These are phyloP conservation scores for Melanopsichium pennsylvanicum DNA, from an alignment of 1,284 basidiomycete species.

Conservation along the genomic window DNA sequence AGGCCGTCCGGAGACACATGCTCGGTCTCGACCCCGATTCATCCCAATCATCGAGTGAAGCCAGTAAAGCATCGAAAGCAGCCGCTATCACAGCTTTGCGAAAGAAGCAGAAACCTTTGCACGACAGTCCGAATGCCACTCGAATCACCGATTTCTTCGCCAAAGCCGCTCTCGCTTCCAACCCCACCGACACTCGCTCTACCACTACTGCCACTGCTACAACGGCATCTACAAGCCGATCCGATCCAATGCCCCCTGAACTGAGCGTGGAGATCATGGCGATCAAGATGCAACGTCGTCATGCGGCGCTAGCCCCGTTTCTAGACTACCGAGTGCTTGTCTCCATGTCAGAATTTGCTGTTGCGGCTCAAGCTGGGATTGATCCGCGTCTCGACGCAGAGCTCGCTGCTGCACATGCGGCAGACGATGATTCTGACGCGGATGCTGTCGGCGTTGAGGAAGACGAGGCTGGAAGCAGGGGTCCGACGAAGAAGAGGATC, in stretches of 20 bases:
- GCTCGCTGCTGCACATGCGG: not conserved
- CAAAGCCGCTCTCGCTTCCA: not conserved
- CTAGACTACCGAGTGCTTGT: conserved; percentile 27
- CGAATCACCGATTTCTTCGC: conserved; percentile 46
- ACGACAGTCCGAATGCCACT: conserved; percentile 25
- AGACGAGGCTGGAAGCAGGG: not conserved
- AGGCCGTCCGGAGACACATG: conserved; percentile 12
- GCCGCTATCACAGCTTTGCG: not conserved
- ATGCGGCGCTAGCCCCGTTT: conserved; percentile 28
- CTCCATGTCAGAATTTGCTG: conserved; percentile 6
- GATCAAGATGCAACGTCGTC: conserved; percentile 23
- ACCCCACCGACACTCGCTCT: not conserved
- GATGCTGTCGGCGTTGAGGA: not conserved
- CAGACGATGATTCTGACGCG: conserved; percentile 1
- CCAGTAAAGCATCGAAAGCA: not conserved
- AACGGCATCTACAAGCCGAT: not conserved
- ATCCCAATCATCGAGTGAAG: not conserved
- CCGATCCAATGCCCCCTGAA: not conserved
- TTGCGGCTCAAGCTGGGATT: conserved; percentile 7
- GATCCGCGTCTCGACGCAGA: conserved; percentile 14
- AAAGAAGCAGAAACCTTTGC: conserved; percentile 11
- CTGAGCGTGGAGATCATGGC: conserved; percentile 9
- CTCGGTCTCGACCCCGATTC: conserved; percentile 2
- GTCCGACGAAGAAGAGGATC: not conserved
- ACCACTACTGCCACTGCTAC: not conserved